phyloP scores from a whole-genome alignment of 148 eudicot species.

The Rhododendron kiyosumense region DNA sequence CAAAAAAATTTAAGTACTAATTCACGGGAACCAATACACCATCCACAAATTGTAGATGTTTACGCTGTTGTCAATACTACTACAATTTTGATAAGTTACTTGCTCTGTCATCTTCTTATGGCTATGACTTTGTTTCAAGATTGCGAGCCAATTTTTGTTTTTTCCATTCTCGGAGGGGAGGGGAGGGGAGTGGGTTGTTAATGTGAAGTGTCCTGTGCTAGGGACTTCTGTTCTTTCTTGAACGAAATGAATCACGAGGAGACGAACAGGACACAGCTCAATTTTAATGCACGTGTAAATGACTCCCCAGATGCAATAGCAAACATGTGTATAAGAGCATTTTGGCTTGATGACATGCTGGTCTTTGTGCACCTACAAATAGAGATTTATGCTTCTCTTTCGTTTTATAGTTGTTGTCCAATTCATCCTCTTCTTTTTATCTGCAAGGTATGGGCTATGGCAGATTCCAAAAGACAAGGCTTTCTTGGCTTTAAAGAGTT shows the following conservation, averaged over 20 bases:
- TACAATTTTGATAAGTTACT: not conserved
- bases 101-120: not conserved
- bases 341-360: not conserved
- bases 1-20: not conserved
- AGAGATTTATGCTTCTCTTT: not conserved
- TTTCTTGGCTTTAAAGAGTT: constrained; percentile 83
- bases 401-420: not conserved
- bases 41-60: not conserved
- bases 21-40: not conserved
- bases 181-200: not conserved
- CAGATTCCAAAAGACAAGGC: constrained; percentile 90
- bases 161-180: not conserved
- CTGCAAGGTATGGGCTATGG: constrained; percentile 79
- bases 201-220: not conserved
- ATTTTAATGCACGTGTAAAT: not conserved
- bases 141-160: not conserved
- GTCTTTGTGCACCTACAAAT: not conserved
- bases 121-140: not conserved
- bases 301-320: not conserved
- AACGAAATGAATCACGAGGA: not conserved
- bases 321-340: not conserved
- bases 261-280: not conserved
- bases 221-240: not conserved
- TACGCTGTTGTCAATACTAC: not conserved
- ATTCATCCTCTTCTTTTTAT: not conserved